Evolutionary conservation across 2,329 filamentous ascomycete species (phyloP).

Genomic region (Colletotrichum sp.): DNA sequence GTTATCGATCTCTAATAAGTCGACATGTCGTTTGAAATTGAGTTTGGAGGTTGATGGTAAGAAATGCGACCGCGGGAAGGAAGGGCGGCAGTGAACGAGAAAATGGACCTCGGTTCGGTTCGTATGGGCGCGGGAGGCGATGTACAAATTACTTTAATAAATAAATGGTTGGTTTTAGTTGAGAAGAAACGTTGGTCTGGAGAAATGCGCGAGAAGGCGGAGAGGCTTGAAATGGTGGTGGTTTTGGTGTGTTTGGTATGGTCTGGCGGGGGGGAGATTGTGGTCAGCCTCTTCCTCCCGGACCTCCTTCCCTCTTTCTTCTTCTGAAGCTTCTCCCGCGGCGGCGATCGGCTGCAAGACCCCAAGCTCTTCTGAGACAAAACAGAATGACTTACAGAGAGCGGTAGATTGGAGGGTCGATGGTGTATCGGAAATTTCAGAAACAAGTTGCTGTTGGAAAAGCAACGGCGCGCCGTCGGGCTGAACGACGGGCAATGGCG

Average conservation of each 20-base stretch:
- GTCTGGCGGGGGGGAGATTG: slow-evolving; percentile 7
- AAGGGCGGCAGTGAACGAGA: not conserved
- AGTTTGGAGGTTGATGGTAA: not conserved
- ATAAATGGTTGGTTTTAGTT: not conserved
- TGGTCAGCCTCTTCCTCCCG: slow-evolving; percentile 14
- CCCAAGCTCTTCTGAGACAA: not conserved
- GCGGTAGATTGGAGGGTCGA: not conserved
- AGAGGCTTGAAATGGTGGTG: not conserved
- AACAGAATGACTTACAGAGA: slow-evolving; percentile 5
- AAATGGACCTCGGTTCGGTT: not conserved
- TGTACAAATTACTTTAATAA: not conserved
- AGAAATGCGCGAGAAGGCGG: not conserved
- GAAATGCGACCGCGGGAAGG: not conserved
- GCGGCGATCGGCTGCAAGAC: not conserved
- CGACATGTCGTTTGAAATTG: slow-evolving; percentile 9
- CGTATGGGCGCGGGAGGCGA: not conserved
- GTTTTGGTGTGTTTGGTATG: not conserved
- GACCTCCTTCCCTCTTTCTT: slow-evolving; percentile 8
- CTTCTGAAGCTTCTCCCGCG: slow-evolving; percentile 10
- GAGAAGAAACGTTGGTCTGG: slow-evolving; percentile 11
- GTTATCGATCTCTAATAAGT: not conserved
- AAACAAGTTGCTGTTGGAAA: not conserved
- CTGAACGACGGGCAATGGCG: not conserved
- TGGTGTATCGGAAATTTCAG: not conserved
- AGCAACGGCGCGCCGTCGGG: slow-evolving; percentile 10